A percentile compares a stretch with the other conserved stretches of the same genome.
Conservation (phyloP, 495 filamentous ascomycete species). For the Neurospora sp. region DNA sequence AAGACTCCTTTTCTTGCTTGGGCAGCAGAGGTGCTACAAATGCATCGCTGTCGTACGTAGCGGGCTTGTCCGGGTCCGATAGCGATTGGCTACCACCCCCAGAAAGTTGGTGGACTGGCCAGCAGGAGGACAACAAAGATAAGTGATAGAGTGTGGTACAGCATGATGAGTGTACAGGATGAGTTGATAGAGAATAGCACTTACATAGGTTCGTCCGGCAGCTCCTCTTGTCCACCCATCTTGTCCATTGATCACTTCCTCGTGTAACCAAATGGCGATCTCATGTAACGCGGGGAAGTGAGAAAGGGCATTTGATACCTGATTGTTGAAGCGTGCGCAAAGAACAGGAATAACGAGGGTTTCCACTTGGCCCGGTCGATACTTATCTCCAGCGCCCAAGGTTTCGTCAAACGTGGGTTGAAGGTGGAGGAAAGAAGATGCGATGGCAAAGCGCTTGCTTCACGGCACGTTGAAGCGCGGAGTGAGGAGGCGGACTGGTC, state of each 20-base stretch:
- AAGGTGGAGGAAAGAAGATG: not conserved
- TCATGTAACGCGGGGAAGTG: not conserved
- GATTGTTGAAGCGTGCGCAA: not conserved
- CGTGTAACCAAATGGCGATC: not conserved
- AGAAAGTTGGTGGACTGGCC: not conserved
- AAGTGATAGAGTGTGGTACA: not conserved
- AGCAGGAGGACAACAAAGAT: not conserved
- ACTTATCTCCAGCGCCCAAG: not conserved
- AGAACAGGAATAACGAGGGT: not conserved
- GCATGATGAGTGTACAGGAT: not conserved
- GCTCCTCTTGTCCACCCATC: not conserved
- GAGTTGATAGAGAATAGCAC: not conserved
- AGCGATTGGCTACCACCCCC: not conserved
- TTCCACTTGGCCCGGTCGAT: not conserved
- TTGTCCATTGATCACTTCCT: not conserved
- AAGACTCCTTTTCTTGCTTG: not conserved
- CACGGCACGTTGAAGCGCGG: not conserved
- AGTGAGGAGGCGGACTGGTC: not conserved
- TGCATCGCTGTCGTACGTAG: not conserved
- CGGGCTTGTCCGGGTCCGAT: not conserved
- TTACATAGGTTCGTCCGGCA: not conserved
- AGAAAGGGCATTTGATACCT: not conserved
- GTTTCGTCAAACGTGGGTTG: not conserved
- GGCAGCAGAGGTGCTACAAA: not conserved
- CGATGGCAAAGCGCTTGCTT: not conserved